Evolutionary conservation across 2,329 filamentous ascomycete species (phyloP).

Genomic region (Alternaria longipes): DNA sequence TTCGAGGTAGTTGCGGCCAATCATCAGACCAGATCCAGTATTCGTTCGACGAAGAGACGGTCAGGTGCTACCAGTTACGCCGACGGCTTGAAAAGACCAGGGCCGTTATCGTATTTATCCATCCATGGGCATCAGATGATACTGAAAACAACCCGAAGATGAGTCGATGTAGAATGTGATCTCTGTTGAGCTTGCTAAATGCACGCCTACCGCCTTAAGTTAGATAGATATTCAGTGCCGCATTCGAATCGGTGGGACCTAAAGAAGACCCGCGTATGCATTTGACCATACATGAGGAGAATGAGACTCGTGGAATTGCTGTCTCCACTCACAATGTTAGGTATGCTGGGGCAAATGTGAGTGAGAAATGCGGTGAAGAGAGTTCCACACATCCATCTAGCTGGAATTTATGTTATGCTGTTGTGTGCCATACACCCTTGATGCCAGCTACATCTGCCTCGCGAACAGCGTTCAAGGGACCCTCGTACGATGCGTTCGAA

Average conservation of each 20-base stretch:
- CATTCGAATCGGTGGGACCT: slow-evolving; percentile 4
- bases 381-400: not conserved
- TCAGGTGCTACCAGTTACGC: slow-evolving; percentile 39
- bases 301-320: not conserved
- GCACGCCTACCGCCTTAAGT: slow-evolving; percentile 7
- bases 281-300: slow-evolving; percentile 4
- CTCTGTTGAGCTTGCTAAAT: slow-evolving; percentile 5
- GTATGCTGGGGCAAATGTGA: not conserved
- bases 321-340: slow-evolving; percentile 6
- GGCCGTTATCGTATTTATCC: slow-evolving; percentile 29
- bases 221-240: not conserved
- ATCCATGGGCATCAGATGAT: slow-evolving; percentile 45
- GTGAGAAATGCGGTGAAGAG: slow-evolving; percentile 1
- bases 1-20: slow-evolving; percentile 34
- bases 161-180: slow-evolving; percentile 22
- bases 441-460: not conserved
- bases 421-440: not conserved
- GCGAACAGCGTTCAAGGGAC: not conserved
- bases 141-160: slow-evolving; percentile 17
- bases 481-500: not conserved
- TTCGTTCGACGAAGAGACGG: slow-evolving; percentile 21
- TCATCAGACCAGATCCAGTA: slow-evolving; percentile 19
- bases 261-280: slow-evolving; percentile 5
- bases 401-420: not conserved
- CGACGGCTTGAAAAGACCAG: slow-evolving; percentile 28